These are phyloP conservation scores for Micromonas pusilla DNA, from an alignment of 139 green algal genomes.

Conservation along the genomic window DNA sequence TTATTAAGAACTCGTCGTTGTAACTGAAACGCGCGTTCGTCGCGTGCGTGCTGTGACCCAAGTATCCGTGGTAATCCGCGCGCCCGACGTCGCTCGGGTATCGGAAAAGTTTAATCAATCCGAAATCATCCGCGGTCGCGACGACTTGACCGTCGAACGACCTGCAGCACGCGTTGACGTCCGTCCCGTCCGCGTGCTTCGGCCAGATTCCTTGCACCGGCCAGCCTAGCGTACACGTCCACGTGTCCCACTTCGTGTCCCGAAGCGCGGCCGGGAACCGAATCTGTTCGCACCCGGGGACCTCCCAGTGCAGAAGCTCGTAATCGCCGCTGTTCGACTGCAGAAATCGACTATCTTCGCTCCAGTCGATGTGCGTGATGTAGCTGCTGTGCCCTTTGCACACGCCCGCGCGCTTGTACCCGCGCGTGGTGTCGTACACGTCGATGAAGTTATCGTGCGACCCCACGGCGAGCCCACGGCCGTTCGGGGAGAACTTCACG, in stretches of 20 bases:
- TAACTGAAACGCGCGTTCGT: constrained; percentile 20
- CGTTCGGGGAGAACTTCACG: constrained; percentile 31
- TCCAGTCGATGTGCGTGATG: constrained; percentile 37
- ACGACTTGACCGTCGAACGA: neutral
- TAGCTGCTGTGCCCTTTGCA: constrained; percentile 36
- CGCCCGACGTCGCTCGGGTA: constrained; percentile 32
- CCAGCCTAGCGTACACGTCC: constrained; percentile 17
- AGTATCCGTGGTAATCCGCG: constrained; percentile 18
- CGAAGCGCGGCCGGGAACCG: constrained; percentile 1
- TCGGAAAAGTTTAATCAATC: constrained; percentile 18
- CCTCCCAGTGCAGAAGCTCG: constrained; percentile 33
- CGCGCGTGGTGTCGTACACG: constrained; percentile 22
- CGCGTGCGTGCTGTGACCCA: constrained; percentile 24
- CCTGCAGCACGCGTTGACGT: constrained; percentile 5
- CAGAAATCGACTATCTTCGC: constrained; percentile 23
- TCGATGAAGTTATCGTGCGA: constrained; percentile 37
- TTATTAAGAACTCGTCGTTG: constrained; percentile 31
- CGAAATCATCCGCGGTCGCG: constrained; percentile 19
- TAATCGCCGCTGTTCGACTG: constrained; percentile 27
- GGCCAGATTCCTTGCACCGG: constrained; percentile 27
- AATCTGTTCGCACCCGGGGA: constrained; percentile 13
- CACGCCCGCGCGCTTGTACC: constrained; percentile 30
- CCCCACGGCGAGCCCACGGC: constrained; percentile 24
- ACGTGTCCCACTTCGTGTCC: constrained; percentile 24
- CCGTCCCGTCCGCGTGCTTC: constrained; percentile 22